phyloP scores from a whole-genome alignment of 2,329 filamentous ascomycete genomes.

The Blumeria hordei region DNA sequence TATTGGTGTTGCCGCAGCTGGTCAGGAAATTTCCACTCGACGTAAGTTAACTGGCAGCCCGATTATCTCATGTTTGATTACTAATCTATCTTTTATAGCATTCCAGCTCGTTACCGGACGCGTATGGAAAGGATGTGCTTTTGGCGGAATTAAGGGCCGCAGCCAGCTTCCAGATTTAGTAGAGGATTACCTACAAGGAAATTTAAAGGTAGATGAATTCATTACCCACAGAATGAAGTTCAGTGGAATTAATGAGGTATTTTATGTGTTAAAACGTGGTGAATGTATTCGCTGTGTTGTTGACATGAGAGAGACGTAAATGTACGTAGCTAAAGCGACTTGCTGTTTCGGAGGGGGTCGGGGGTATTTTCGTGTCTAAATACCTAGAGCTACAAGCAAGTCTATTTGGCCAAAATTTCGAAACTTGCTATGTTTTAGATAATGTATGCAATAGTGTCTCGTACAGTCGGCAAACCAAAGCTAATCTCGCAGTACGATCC shows the following conservation, averaged over 20 bases:
- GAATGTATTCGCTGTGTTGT: slow-evolving; percentile 95
- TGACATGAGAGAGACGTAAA: slow-evolving; percentile 21
- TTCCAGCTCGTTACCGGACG: slow-evolving; percentile 97
- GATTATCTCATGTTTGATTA: background rate
- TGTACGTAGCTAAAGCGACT: no score
- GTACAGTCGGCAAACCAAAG: no score
- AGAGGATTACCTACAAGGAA: slow-evolving; percentile 65
- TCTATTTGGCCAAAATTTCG: no score
- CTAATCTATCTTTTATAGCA: slow-evolving; percentile 26
- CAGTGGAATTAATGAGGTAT: slow-evolving; percentile 66
- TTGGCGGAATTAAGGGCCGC: slow-evolving; percentile 94
- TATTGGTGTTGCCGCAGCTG: slow-evolving; percentile 89
- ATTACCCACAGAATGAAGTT: slow-evolving; percentile 86
- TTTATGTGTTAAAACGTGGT: slow-evolving; percentile 81
- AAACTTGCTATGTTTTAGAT: no score
- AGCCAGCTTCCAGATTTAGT: slow-evolving; percentile 75
- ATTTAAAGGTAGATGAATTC: slow-evolving; percentile 96
- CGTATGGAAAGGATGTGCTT: slow-evolving; percentile 88
- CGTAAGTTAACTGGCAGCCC: slow-evolving; percentile 35
- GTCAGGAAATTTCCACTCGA: slow-evolving; percentile 82
- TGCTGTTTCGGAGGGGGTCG: no score
- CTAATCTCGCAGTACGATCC: no score
- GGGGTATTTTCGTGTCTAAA: no score
- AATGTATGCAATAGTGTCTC: no score
- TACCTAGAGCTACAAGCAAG: no score